Evolutionary conservation across 2,329 filamentous ascomycete species (phyloP).

Genomic region (Exophiala bonariae): DNA sequence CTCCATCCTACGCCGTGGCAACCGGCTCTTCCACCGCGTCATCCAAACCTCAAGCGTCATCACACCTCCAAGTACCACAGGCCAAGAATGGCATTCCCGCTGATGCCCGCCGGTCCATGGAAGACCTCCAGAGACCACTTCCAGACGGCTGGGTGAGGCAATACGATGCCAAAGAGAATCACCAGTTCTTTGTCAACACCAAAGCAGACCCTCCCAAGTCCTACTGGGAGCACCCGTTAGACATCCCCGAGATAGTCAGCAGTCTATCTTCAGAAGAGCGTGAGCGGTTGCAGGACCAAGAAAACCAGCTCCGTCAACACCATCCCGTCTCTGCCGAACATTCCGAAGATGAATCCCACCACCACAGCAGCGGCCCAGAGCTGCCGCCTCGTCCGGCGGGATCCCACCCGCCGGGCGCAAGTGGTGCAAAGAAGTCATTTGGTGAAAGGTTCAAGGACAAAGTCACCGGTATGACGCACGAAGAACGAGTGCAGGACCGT

Average conservation of each 20-base stretch:
- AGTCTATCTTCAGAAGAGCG: slow-evolving; percentile 52
- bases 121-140: slow-evolving; percentile 58
- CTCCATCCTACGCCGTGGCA: slow-evolving; percentile 39
- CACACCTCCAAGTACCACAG: slow-evolving; percentile 28
- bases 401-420: slow-evolving; percentile 21
- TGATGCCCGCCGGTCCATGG: slow-evolving; percentile 57
- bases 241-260: slow-evolving; percentile 55
- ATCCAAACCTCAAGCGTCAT: slow-evolving; percentile 21
- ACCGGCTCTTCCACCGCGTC: slow-evolving; percentile 25
- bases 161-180: slow-evolving; percentile 54
- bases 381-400: slow-evolving; percentile 19
- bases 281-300: slow-evolving; percentile 41
- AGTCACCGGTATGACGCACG: slow-evolving; percentile 57
- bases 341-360: slow-evolving; percentile 30
- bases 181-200: slow-evolving; percentile 66
- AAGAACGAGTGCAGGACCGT: slow-evolving; percentile 52
- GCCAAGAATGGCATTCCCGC: slow-evolving; percentile 55
- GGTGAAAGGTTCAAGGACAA: slow-evolving; percentile 62
- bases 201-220: slow-evolving; percentile 53
- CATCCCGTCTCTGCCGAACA: slow-evolving; percentile 12
- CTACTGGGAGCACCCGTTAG: slow-evolving; percentile 64
- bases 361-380: slow-evolving; percentile 24
- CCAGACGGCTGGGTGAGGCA: slow-evolving; percentile 59
- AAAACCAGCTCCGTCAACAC: slow-evolving; percentile 32
- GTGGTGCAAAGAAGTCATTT: slow-evolving; percentile 43